Percentiles rank a stretch among this genome's conserved stretches.
phyloP scores from a whole-genome alignment of 1,284 basidiomycete genomes.

The Grifola frondosa region DNA sequence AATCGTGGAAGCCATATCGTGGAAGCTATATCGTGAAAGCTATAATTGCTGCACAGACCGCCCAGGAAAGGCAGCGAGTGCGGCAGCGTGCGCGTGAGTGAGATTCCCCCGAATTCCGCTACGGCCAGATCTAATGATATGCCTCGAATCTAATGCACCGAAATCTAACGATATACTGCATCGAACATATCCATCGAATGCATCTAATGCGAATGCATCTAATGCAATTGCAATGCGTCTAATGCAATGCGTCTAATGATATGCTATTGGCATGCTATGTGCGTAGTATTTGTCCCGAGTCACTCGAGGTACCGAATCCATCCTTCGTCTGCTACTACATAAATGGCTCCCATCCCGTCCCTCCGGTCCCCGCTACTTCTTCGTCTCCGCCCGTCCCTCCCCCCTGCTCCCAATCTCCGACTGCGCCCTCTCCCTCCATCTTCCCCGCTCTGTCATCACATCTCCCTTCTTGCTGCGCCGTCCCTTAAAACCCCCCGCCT shows the following conservation, averaged over 20 bases:
- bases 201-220: too few species aligned
- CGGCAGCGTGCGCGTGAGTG: constrained; percentile 14
- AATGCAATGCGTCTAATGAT: too few species aligned
- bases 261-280: too few species aligned
- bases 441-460: constrained; percentile 16
- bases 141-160: constrained; percentile 18
- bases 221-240: too few species aligned
- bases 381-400: constrained; percentile 16
- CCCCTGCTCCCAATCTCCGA: constrained; percentile 18
- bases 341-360: constrained; percentile 21
- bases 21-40: constrained; percentile 1
- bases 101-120: constrained; percentile 21
- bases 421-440: constrained; percentile 18
- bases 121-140: constrained; percentile 15
- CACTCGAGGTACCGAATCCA: constrained; percentile 22
- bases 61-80: constrained; percentile 18
- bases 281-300: constrained; percentile 23
- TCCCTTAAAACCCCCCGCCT: constrained; percentile 24
- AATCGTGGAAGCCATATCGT: constrained; percentile 1
- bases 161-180: too few species aligned
- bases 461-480: constrained; percentile 13
- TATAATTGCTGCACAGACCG: constrained; percentile 15
- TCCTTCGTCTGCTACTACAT: constrained; percentile 22
- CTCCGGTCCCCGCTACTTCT: constrained; percentile 19
- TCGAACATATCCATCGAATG: too few species aligned